Evolutionary conservation across 1,284 basidiomycete genomes (phyloP).

Genomic region (Trichosporon ovoides): DNA sequence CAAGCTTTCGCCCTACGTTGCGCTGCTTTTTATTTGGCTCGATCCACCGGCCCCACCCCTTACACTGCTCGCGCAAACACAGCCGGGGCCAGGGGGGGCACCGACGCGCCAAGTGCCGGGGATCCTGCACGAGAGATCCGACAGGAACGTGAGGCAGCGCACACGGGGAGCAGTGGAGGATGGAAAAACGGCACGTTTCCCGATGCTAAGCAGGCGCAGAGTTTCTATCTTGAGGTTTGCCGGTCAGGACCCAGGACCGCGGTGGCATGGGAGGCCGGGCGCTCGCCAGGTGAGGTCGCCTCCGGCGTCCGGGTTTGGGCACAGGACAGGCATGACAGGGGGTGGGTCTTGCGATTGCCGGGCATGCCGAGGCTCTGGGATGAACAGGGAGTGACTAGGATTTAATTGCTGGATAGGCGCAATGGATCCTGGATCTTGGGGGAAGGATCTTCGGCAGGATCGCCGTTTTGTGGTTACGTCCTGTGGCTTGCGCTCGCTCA

Average conservation of each 20-base stretch:
- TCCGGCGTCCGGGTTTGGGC: too few species aligned
- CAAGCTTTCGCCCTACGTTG: too few species aligned
- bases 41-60: neutral
- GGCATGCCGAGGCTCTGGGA: too few species aligned
- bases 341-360: too few species aligned
- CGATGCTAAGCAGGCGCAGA: neutral
- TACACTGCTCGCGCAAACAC: neutral
- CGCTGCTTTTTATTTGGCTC: slow-evolving; percentile 3
- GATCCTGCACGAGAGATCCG: neutral
- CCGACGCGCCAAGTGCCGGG: neutral
- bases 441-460: neutral
- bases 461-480: neutral
- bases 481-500: neutral
- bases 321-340: too few species aligned
- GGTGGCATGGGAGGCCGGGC: too few species aligned
- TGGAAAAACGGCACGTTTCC: neutral
- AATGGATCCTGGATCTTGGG: neutral
- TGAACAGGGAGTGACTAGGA: too few species aligned
- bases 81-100: neutral
- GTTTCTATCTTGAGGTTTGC: neutral
- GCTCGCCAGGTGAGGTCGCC: too few species aligned
- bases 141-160: neutral
- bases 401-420: too few species aligned
- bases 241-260: neutral
- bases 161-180: neutral